Evolutionary conservation across 495 filamentous ascomycete species (phyloP).

Genomic region (Acidiella bohemica): DNA sequence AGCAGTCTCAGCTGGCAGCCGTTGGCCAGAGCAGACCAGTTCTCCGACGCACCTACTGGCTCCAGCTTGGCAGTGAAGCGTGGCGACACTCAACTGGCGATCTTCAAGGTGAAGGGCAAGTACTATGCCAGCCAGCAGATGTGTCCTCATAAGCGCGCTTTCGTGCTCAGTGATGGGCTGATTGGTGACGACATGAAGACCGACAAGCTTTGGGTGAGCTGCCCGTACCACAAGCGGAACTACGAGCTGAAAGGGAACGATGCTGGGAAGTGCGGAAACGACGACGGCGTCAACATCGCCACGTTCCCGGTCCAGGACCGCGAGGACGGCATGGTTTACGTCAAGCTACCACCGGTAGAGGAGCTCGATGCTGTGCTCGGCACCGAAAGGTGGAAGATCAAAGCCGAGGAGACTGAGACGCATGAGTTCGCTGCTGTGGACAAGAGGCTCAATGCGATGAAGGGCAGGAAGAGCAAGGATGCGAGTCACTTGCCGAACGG

Average conservation of each 20-base stretch:
- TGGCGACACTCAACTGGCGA: conserved; percentile 80
- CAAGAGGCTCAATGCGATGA: conserved; percentile 69
- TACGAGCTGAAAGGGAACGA: conserved; percentile 59
- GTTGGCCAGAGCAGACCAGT: conserved; percentile 58
- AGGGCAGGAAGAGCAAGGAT: conserved; percentile 52
- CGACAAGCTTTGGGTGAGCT: conserved; percentile 68
- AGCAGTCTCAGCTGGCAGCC: conserved; percentile 70
- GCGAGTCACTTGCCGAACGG: conserved; percentile 36
- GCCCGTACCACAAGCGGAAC: conserved; percentile 88
- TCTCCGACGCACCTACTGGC: conserved; percentile 59
- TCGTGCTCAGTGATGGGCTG: conserved; percentile 75
- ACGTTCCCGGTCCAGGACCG: conserved; percentile 74
- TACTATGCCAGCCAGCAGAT: conserved; percentile 94
- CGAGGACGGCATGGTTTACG: conserved; percentile 68
- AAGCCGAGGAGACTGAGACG: conserved; percentile 46
- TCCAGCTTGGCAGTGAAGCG: conserved; percentile 63
- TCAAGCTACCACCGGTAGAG: conserved; percentile 72
- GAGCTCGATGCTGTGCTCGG: conserved; percentile 76
- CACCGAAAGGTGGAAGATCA: conserved; percentile 72
- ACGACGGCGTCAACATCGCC: conserved; percentile 65
- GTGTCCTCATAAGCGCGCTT: conserved; percentile 93
- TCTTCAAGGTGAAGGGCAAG: conserved; percentile 74
- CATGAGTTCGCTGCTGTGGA: conserved; percentile 76
- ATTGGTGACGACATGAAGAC: conserved; percentile 52
- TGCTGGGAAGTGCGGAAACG: conserved; percentile 63